Evolutionary conservation across 2,329 filamentous ascomycete genomes (phyloP).

Genomic region (Raffaelea arxii): DNA sequence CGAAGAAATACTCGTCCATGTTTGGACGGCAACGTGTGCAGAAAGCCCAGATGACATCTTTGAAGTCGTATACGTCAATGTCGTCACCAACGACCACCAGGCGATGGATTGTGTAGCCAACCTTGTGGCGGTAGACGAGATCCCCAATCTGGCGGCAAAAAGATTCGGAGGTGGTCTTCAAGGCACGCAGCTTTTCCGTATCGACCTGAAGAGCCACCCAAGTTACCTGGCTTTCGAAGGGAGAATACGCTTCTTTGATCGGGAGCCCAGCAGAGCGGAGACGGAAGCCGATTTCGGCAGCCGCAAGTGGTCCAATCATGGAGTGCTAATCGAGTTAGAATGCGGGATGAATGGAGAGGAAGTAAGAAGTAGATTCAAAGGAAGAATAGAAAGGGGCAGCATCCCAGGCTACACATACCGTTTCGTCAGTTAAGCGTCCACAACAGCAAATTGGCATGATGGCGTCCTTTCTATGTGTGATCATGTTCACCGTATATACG

Average conservation of each 20-base stretch:
- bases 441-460: conserved; percentile 38
- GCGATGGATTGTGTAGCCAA: conserved; percentile 30
- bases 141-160: conserved; percentile 32
- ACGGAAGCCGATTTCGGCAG: conserved; percentile 30
- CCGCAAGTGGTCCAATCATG: conserved; percentile 22
- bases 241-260: conserved; percentile 31
- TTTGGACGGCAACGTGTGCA: conserved; percentile 34
- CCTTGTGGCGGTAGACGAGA: conserved; percentile 31
- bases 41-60: conserved; percentile 40
- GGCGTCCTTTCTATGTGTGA: conserved; percentile 36
- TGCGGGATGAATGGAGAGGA: neutral
- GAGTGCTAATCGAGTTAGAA: conserved; percentile 16
- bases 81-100: conserved; percentile 37
- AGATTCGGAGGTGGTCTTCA: conserved; percentile 35
- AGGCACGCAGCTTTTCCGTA: conserved; percentile 41
- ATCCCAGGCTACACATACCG: conserved; percentile 12
- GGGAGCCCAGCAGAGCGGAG: conserved; percentile 28
- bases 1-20: conserved; percentile 32
- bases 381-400: neutral
- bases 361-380: neutral
- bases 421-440: conserved; percentile 34
- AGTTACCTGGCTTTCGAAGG: conserved; percentile 35
- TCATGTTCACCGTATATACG: conserved; percentile 31
- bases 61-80: conserved; percentile 34
- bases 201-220: conserved; percentile 47